Percentiles rank a stretch among this genome's conserved stretches.
These are phyloP conservation scores for Borovskyia barvae DNA, from an alignment of 208 protist genomes.

Conservation along the genomic window DNA sequence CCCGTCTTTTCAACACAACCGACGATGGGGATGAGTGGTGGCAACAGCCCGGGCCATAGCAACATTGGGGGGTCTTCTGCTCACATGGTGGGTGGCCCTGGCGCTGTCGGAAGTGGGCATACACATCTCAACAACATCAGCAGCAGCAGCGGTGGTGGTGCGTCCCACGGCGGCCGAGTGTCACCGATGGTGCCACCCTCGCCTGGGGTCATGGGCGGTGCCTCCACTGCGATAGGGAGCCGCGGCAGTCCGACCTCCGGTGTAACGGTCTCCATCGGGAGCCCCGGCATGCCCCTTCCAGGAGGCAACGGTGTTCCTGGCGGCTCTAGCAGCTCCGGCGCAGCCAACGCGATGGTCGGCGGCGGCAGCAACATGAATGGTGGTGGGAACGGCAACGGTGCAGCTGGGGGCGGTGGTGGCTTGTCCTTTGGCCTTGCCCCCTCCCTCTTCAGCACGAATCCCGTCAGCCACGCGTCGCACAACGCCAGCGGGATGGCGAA, in stretches of 20 bases:
- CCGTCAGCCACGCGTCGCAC: constrained; percentile 21
- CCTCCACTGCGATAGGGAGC: constrained; percentile 10
- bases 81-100: background rate
- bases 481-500: background rate
- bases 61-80: background rate
- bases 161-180: constrained; percentile 16
- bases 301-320: constrained; percentile 3
- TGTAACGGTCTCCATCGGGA: constrained; percentile 12
- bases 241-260: constrained; percentile 19
- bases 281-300: constrained; percentile 18
- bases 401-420: constrained; percentile 5
- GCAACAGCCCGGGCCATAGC: background rate
- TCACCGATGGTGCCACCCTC: constrained; percentile 25
- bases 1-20: constrained; percentile 45
- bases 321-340: background rate
- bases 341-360: background rate
- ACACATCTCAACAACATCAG: constrained; percentile 10
- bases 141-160: background rate
- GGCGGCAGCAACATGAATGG: background rate
- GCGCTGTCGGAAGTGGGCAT: background rate
- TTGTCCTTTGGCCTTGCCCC: constrained; percentile 22
- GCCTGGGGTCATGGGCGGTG: constrained; percentile 17
- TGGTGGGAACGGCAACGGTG: background rate
- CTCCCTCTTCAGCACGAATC: constrained; percentile 37
- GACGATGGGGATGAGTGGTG: constrained; percentile 9